phyloP scores from a whole-genome alignment of 2,329 filamentous ascomycete genomes.

The Sporothrix luriei region DNA sequence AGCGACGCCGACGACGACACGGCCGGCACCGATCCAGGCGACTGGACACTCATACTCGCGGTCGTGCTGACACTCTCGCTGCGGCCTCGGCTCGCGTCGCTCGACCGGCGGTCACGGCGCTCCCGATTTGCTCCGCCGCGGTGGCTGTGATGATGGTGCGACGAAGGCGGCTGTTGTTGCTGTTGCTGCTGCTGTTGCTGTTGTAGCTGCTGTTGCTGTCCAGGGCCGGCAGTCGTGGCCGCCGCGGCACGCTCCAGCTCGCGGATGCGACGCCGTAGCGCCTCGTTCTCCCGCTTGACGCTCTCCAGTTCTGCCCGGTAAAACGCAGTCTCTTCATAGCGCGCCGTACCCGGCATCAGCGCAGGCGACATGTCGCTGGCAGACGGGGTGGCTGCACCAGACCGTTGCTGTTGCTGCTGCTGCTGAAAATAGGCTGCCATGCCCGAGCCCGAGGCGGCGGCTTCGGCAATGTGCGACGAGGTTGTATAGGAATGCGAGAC shows the following conservation, averaged over 20 bases:
- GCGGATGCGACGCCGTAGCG: constrained; percentile 61
- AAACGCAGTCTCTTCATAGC: constrained; percentile 65
- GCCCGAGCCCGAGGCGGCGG: constrained; percentile 17
- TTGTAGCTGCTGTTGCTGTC: neutral
- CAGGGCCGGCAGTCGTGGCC: neutral
- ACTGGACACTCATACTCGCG: constrained; percentile 52
- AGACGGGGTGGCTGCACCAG: constrained; percentile 43
- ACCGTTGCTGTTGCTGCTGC: constrained; percentile 19
- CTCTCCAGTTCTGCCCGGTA: constrained; percentile 63
- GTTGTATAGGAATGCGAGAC: constrained; percentile 52
- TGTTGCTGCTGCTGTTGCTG: neutral
- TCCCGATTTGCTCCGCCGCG: neutral
- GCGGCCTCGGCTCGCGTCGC: constrained; percentile 50
- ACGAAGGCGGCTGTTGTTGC: neutral
- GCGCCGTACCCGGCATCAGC: constrained; percentile 58
- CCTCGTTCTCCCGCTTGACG: constrained; percentile 66
- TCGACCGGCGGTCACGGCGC: constrained; percentile 52
- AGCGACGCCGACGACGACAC: constrained; percentile 35
- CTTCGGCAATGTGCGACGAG: constrained; percentile 47
- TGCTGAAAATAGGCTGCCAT: neutral
- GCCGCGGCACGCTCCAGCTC: constrained; percentile 57
- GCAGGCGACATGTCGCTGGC: constrained; percentile 53
- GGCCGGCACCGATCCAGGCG: constrained; percentile 42
- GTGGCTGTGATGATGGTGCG: constrained; percentile 16
- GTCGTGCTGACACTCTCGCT: constrained; percentile 60